Evolutionary conservation across 768 basidiomycete species (phyloP), one percentile per base, ranked within the genome.

Genomic region (Rhizopogon sp.): DNA sequence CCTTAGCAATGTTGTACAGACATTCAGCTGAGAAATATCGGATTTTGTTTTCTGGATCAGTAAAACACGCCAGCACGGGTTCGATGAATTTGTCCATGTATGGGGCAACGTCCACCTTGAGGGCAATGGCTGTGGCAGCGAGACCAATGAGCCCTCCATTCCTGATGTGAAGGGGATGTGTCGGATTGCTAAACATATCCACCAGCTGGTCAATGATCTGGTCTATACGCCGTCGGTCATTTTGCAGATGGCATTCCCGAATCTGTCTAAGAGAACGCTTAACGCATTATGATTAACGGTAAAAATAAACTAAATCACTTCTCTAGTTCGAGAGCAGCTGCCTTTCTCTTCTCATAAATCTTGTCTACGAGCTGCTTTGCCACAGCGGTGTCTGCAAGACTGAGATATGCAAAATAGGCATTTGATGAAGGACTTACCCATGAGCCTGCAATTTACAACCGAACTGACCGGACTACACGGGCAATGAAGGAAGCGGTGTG

Each of bases 21-120:
- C 94, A 96, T 68, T 99, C 97, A 25, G 93, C 95, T 5, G 96
- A 96, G 75, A 97, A 98, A 73, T 98, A 99, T 43, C 93, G 84
- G 57, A 98, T 93, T 66, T 93, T 81, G 72, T 91, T 93, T 76
- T 98, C 96, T 2, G 88, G 79, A 69, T 99, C 97, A 57, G 87
- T 83, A 70, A 99, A 97, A 72, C 96, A 97, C 52, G 82, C 81
- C 28, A 98, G 80, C 33, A 99, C 79, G 2, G 92, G 88, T 42
- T 88, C 85, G 37, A 97, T 81, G 66, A 99, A 97, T 62, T 87
- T 88, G 56, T 91, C 90, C 83, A 98, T 90, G 74, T 95, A 94
- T 6, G 92, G 90, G 7, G 95, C 87, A 43, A 98, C 83, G 60
- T 97, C 91, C 10, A 94, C 88, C 2, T 93, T 93, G 3, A 98